A percentile compares a stretch with the other conserved stretches of the same genome.
Conservation (phyloP, 225 moss, liverwort and hornwort species). For the Rhytidiadelphus loreus region DNA sequence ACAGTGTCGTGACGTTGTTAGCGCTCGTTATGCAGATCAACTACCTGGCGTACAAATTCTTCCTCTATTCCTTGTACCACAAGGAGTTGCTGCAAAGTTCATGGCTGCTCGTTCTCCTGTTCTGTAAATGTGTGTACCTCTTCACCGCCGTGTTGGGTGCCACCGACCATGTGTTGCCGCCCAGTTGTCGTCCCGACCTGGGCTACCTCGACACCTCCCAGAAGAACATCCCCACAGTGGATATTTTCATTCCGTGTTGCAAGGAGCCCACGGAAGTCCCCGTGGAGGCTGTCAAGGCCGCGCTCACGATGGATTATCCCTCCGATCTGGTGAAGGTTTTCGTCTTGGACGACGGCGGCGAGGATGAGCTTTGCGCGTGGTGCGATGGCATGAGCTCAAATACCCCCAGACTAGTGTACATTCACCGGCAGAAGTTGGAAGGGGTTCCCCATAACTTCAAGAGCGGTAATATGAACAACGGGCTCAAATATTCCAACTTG, state of each 20-base stretch:
- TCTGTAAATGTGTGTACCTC: conserved; percentile 2
- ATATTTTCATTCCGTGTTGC: conserved; percentile 5
- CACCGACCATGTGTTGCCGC: conserved; percentile 1
- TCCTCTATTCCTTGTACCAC: background rate
- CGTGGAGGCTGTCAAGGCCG: conserved; percentile 2
- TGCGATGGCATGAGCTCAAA: background rate
- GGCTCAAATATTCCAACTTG: background rate
- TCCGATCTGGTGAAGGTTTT: background rate
- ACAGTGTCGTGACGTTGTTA: background rate
- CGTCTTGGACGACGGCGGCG: conserved; percentile 2
- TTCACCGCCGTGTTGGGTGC: background rate
- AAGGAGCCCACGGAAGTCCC: conserved; percentile 8
- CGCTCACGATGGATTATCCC: background rate
- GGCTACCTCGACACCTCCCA: background rate
- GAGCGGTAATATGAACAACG: conserved; percentile 14
- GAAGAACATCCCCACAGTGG: background rate
- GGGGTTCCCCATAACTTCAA: conserved; percentile 12
- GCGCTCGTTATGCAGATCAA: background rate
- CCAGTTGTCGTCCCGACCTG: background rate
- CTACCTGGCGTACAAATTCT: background rate
- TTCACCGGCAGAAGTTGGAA: background rate
- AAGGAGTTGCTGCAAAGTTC: background rate
- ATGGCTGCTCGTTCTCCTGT: background rate
- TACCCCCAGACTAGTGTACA: background rate
- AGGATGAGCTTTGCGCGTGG: background rate